phyloP scores from a whole-genome alignment of 2,329 filamentous ascomycete species.

The Myriangium duriaei region DNA sequence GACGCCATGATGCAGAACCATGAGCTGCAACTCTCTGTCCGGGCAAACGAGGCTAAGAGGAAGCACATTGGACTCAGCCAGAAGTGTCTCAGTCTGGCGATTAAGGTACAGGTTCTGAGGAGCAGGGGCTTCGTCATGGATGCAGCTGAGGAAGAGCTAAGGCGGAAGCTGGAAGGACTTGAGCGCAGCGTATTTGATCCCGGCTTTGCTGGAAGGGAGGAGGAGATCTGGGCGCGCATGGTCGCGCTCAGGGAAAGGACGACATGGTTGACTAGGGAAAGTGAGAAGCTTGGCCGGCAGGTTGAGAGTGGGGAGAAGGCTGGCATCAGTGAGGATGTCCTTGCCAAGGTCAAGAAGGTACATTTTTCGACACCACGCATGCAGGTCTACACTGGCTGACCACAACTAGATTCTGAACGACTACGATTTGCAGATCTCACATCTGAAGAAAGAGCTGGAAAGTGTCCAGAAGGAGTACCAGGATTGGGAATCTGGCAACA shows the following conservation, averaged over 20 bases:
- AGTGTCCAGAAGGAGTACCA: conserved; percentile 47
- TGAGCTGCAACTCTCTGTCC: conserved; percentile 62
- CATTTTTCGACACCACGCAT: conserved; percentile 16
- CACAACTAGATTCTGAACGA: conserved; percentile 56
- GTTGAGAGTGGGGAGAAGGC: conserved; percentile 33
- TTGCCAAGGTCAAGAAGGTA: conserved; percentile 64
- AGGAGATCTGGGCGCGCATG: conserved; percentile 76
- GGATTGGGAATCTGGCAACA: conserved; percentile 34
- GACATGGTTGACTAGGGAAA: conserved; percentile 58
- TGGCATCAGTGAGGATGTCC: conserved; percentile 55
- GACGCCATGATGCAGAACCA: conserved; percentile 62
- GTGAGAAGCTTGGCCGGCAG: conserved; percentile 50
- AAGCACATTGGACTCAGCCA: conserved; percentile 62
- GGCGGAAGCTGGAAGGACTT: conserved; percentile 55
- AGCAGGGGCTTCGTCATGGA: conserved; percentile 73
- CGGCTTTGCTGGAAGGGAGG: conserved; percentile 59
- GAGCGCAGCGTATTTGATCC: conserved; percentile 63
- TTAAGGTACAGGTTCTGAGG: conserved; percentile 66
- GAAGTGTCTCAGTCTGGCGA: conserved; percentile 61
- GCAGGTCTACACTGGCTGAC: conserved; percentile 13
- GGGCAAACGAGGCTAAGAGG: conserved; percentile 58
- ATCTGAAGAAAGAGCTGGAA: conserved; percentile 56
- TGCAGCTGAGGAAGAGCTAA: conserved; percentile 65
- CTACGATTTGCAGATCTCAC: conserved; percentile 65
- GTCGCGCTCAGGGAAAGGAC: conserved; percentile 63